Base-by-base conservation (phyloP, 805 yeast species). In the Saturnispora besseyi region DNA sequence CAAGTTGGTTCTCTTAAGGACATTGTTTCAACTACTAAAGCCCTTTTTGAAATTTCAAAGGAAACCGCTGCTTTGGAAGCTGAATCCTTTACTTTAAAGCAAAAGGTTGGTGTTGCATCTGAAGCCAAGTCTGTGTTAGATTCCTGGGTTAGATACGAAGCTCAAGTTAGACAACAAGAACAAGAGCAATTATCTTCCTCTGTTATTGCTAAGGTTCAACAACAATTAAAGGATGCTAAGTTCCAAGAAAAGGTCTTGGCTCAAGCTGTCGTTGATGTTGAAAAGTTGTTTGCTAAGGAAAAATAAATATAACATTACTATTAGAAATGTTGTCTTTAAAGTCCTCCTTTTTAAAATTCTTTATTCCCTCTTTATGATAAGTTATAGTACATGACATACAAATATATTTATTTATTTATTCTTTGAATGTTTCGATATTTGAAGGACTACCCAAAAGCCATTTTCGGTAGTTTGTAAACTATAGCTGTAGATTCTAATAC, bases 141-240 rank as follows among this genome's bases (percentile, higher is more conserved):
- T 74, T 88, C 98, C 13, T 93, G 99, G 99, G 97, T 90, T 62
- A 87, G 98, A 81, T 87, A 86, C 73, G 99, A 93, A 78, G 84
- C 87, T 60, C 89, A 88, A 68, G 93, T 90, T 60, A 91, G 97
- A 77, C 96, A 88, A 77, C 74, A 81, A 66, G 96, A 93, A 78
- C 99, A 93, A 78, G 79, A 82, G 72, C 96, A 87, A 72, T 82
- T 93, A 63, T 81, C 95, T 59, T 74, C 85, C 65, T 64, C 89
- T 52, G 96, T 93, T 57, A 86, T 89, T 67, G 75, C 89, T 49
- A 89, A 87, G 76, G 93, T 91, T 63, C 81, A 87, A 77, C 73
- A 83, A 70, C 93, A 88, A 73, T 71, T 93, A 61, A 72, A 76
- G 62, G 84, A 84, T 74, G 81, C 96, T 55, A 87, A 87, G 76